Percentiles rank a stretch among this genome's conserved stretches.
Evolutionary conservation across 2,329 filamentous ascomycete species (phyloP).

Genomic region (Paradendryphiella salina): DNA sequence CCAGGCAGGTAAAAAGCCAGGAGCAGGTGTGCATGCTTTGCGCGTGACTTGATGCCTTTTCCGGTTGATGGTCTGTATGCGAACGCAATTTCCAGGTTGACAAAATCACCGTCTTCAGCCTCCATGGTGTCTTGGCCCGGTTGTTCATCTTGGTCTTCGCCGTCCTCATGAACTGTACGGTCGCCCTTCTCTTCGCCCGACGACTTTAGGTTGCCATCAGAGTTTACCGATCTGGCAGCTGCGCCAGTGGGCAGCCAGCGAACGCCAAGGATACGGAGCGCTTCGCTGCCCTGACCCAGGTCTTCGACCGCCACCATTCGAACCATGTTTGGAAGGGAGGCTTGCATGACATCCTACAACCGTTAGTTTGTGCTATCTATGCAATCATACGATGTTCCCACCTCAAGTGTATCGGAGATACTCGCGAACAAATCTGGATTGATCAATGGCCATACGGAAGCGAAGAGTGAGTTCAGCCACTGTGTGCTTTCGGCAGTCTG

Average conservation of each 20-base stretch:
- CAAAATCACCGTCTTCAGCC: constrained; percentile 75
- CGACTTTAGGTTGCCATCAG: constrained; percentile 61
- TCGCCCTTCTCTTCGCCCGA: constrained; percentile 55
- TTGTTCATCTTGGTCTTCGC: constrained; percentile 42
- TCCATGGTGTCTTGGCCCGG: constrained; percentile 59
- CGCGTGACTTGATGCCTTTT: constrained; percentile 63
- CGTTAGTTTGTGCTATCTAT: constrained; percentile 16
- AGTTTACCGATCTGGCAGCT: constrained; percentile 63
- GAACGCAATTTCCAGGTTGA: constrained; percentile 76
- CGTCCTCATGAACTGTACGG: constrained; percentile 54
- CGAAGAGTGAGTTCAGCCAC: constrained; percentile 72
- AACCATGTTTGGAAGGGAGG: constrained; percentile 68
- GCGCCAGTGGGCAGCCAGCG: constrained; percentile 73
- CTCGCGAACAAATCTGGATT: constrained; percentile 74
- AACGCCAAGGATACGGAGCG: constrained; percentile 70
- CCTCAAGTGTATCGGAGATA: constrained; percentile 69
- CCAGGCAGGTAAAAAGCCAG: constrained; percentile 71
- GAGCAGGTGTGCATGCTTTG: constrained; percentile 73
- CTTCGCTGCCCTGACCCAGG: constrained; percentile 73
- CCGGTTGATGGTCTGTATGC: constrained; percentile 69
- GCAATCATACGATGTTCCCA: constrained; percentile 8
- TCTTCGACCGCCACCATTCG: constrained; percentile 77
- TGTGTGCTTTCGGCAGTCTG: constrained; percentile 66
- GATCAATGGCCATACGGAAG: constrained; percentile 72
- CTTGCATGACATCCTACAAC: constrained; percentile 71